Evolutionary conservation across 495 filamentous ascomycete species (phyloP).

Genomic region (Hyaloscypha hepaticicola): DNA sequence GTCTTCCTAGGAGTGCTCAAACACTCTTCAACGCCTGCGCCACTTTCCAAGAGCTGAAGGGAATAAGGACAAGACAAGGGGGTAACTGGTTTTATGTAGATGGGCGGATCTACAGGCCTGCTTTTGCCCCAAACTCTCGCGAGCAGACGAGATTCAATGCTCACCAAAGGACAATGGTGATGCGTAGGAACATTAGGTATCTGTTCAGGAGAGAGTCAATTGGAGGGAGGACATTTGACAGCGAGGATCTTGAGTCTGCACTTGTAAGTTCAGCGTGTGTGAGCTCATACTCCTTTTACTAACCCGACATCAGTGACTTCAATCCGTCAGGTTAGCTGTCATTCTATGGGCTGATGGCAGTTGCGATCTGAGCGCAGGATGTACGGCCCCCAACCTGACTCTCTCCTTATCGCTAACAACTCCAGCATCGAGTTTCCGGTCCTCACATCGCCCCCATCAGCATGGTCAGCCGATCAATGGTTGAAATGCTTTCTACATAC

Average conservation of each 20-base stretch:
- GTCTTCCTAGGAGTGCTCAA: conserved; percentile 6
- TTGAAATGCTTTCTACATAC: neutral
- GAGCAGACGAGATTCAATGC: neutral
- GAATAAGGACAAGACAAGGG: neutral
- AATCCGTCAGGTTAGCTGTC: neutral
- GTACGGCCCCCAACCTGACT: neutral
- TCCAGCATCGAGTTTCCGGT: neutral
- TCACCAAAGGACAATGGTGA: neutral
- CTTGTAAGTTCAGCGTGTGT: neutral
- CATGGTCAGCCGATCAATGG: neutral
- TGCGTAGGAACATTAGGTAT: neutral
- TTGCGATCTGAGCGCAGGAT: neutral
- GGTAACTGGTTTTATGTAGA: neutral
- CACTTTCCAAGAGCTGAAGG: neutral
- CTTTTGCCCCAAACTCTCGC: neutral
- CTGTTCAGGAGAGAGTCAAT: neutral
- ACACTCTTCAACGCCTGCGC: neutral
- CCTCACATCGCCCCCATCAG: neutral
- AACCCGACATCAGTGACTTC: neutral
- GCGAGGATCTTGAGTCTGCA: neutral
- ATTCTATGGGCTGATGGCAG: neutral
- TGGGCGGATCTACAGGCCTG: neutral
- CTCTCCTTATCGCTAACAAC: neutral
- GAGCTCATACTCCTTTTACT: neutral
- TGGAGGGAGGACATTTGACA: neutral